Percentiles rank a stretch among this genome's conserved stretches.
phyloP scores from a whole-genome alignment of 2,329 filamentous ascomycete species.

The Calonectria hongkongensis region DNA sequence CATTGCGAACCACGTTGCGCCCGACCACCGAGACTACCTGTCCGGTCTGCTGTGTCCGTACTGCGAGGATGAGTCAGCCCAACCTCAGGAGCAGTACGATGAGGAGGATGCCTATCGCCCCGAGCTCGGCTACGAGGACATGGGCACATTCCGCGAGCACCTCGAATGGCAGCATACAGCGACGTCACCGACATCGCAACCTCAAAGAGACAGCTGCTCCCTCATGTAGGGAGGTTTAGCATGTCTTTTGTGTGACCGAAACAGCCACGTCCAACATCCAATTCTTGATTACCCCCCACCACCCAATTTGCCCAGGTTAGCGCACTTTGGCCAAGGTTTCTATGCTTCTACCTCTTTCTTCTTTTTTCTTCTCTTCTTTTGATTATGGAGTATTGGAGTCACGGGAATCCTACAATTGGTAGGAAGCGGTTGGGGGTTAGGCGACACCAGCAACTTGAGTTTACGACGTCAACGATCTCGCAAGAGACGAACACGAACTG shows the following conservation, averaged over 20 bases:
- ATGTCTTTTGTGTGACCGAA: constrained; percentile 22
- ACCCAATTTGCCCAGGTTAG: not conserved
- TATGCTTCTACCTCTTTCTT: not conserved
- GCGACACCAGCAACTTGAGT: constrained; percentile 35
- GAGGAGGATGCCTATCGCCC: constrained; percentile 70
- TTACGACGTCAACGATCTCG: constrained; percentile 46
- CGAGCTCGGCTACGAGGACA: constrained; percentile 70
- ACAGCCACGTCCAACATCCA: constrained; percentile 27
- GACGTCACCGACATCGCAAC: constrained; percentile 61
- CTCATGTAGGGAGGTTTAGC: constrained; percentile 63
- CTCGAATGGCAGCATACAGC: constrained; percentile 74
- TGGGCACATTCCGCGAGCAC: constrained; percentile 71
- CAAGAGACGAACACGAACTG: constrained; percentile 40
- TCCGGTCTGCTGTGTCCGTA: constrained; percentile 72
- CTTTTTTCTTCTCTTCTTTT: not conserved
- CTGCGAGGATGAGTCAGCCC: constrained; percentile 72
- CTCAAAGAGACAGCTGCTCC: constrained; percentile 62
- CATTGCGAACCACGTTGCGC: constrained; percentile 74
- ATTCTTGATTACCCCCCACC: not conserved
- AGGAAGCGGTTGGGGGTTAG: constrained; percentile 22
- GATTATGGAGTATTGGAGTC: constrained; percentile 52
- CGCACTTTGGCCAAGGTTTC: constrained; percentile 7
- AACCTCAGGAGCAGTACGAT: constrained; percentile 66
- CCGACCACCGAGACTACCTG: constrained; percentile 70
- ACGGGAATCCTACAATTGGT: constrained; percentile 23